Conservation (phyloP, 1,284 basidiomycete species). For the Trichosporon inkin region DNA sequence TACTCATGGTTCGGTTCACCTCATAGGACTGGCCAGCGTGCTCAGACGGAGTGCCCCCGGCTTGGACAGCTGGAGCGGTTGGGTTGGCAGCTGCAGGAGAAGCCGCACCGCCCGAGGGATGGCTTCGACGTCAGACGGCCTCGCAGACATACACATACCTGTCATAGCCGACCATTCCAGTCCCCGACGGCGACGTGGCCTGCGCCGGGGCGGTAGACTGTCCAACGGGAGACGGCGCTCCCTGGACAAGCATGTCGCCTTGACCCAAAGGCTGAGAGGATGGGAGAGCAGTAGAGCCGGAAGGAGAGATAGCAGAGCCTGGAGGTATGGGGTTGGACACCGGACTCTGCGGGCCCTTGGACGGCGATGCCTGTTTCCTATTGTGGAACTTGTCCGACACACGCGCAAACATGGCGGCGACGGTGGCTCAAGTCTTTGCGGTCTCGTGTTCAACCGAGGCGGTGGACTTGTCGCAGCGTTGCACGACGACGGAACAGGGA, state of each 20-base stretch:
- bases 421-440: not conserved
- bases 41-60: not conserved
- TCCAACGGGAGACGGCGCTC: not conserved
- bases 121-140: not conserved
- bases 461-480: no score
- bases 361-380: slow-evolving; percentile 33
- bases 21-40: slow-evolving; percentile 10
- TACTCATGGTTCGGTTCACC: slow-evolving; percentile 36
- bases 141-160: not conserved
- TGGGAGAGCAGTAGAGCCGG: not conserved
- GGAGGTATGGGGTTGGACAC: slow-evolving; percentile 12
- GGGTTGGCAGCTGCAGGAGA: not conserved
- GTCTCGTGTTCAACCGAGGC: no score
- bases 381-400: slow-evolving; percentile 47
- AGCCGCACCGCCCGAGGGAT: not conserved
- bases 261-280: not conserved
- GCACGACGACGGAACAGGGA: no score
- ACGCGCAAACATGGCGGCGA: slow-evolving; percentile 40
- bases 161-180: not conserved
- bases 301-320: slow-evolving; percentile 15
- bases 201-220: slow-evolving; percentile 10
- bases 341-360: slow-evolving; percentile 14
- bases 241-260: not conserved
- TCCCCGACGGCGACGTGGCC: not conserved
- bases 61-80: not conserved